A percentile compares a stretch with the other conserved stretches of the same genome.
These are phyloP conservation scores for Margaritispora aquatica DNA, from an alignment of 495 filamentous ascomycete genomes.

Conservation along the genomic window DNA sequence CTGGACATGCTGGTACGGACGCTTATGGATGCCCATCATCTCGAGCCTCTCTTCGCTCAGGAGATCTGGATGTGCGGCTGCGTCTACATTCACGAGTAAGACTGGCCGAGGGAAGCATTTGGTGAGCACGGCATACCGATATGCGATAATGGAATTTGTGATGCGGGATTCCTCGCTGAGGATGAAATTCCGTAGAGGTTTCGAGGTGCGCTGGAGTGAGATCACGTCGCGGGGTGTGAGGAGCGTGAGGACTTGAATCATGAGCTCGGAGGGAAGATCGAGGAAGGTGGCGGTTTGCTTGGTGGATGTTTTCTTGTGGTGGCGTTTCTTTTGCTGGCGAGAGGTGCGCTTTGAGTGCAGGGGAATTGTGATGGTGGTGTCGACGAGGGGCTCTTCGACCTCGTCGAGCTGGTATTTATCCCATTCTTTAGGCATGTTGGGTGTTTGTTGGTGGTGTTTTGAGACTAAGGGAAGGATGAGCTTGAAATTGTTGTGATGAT, in stretches of 20 bases:
- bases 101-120: slow-evolving; percentile 44
- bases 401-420: background rate
- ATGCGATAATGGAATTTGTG: slow-evolving; percentile 28
- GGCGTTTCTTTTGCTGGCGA: slow-evolving; percentile 33
- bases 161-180: slow-evolving; percentile 32
- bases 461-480: background rate
- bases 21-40: slow-evolving; percentile 30
- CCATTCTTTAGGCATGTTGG: background rate
- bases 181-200: slow-evolving; percentile 34
- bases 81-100: slow-evolving; percentile 33
- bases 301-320: slow-evolving; percentile 29
- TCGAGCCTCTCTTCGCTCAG: slow-evolving; percentile 32
- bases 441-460: background rate
- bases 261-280: slow-evolving; percentile 43
- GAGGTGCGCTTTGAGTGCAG: slow-evolving; percentile 44
- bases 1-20: slow-evolving; percentile 42
- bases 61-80: slow-evolving; percentile 27
- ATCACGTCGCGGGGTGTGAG: slow-evolving; percentile 44
- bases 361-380: slow-evolving; percentile 24
- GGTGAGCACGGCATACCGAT: slow-evolving; percentile 39
- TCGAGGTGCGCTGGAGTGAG: slow-evolving; percentile 30
- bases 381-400: slow-evolving; percentile 8
- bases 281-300: slow-evolving; percentile 23
- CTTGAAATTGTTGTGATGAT: background rate
- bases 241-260: slow-evolving; percentile 35